A percentile compares a stretch with the other conserved stretches of the same genome.
Conservation (phyloP, 2,329 filamentous ascomycete genomes). For the Phoma sp. region DNA sequence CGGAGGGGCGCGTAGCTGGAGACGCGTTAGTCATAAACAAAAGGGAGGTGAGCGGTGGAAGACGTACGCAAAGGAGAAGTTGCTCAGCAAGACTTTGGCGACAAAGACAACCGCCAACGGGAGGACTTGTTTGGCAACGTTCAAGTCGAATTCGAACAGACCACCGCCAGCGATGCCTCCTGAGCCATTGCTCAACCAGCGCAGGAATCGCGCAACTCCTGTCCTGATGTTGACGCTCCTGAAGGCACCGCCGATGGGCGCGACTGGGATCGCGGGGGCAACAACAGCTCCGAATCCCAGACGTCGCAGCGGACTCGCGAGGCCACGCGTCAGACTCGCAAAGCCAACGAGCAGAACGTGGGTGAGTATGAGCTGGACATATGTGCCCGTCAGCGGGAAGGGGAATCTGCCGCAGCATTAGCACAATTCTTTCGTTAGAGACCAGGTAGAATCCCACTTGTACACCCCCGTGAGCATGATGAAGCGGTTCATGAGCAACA, state of each 20-base stretch:
- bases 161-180: constrained; percentile 62
- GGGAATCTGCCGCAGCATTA: constrained; percentile 52
- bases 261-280: constrained; percentile 50
- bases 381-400: constrained; percentile 59
- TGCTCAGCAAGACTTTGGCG: constrained; percentile 59
- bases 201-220: constrained; percentile 35
- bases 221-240: constrained; percentile 33
- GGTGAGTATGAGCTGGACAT: constrained; percentile 58
- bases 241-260: constrained; percentile 40
- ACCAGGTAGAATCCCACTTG: constrained; percentile 36
- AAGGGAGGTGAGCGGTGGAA: background rate
- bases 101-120: constrained; percentile 59
- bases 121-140: constrained; percentile 56
- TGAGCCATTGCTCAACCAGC: constrained; percentile 50
- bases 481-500: constrained; percentile 59
- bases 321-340: constrained; percentile 56
- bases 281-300: constrained; percentile 54
- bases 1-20: constrained; percentile 58
- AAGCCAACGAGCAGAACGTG: constrained; percentile 57
- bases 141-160: constrained; percentile 59
- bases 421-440: constrained; percentile 3
- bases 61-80: constrained; percentile 60
- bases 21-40: constrained; percentile 10
- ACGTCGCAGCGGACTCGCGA: constrained; percentile 51
- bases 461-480: constrained; percentile 58